Base-by-base conservation (phyloP, 768 basidiomycete species). In the Psilocybe cyanescens region DNA sequence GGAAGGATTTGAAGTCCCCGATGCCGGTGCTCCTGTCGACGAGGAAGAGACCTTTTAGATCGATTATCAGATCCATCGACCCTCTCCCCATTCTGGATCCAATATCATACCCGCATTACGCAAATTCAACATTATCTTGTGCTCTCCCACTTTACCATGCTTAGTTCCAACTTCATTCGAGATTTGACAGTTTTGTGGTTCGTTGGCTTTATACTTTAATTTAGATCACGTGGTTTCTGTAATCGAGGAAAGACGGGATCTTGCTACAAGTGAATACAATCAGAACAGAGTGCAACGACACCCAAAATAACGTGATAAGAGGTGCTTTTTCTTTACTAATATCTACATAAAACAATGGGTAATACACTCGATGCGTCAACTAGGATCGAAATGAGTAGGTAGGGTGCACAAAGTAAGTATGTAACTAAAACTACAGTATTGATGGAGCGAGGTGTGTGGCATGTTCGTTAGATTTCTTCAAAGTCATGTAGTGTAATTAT, bases 1-100 rank as follows among this genome's bases (percentile, higher is more conserved):
- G 95, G 95, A 96, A 11, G 95, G 95, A 56, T 96, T 96, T 68
- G 95, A 96, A 71, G 93, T 95, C 11, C 94, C 95, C 2, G 92
- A 94, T 7, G 81, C 62, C 48, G 74, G 68, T 33, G 80, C 69
- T 33, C 65, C 75, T 0, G 81, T 81, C 24, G 92, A 92, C 56
- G 92, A 95, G 74, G 92, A 94, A 55, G 71, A 72, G 56, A 72
- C 71, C 11, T 72, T 72, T 63, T 72, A 66, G 58, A 59, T 57
- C 19, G 54, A 55, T 60, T 4, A 28, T 55, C 28, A 30, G 37
- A 16, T 29, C 19, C 30, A 4, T 44, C 28, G 6, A 11, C 4
- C n/a, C 41, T 55, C 5, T n/a, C 11, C 12, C 30, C 17, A n/a
- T 47, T 30, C 47, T 57, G 24, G 47, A 48, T 11, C 17, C 29